Evolutionary conservation across 768 basidiomycete genomes (phyloP).

Genomic region (Suillus alpinus): DNA sequence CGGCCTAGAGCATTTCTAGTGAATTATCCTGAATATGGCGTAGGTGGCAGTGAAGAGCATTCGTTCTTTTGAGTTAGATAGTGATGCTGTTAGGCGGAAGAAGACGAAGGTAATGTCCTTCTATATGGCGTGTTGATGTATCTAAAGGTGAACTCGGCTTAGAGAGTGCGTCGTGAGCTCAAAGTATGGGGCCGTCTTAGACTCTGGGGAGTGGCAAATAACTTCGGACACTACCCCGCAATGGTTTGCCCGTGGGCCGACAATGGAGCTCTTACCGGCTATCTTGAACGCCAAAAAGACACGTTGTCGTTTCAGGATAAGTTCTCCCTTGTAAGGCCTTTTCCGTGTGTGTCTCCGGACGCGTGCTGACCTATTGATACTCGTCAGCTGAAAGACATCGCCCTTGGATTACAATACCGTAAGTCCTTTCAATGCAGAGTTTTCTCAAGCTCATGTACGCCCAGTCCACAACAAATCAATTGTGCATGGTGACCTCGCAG

Average conservation of each 20-base stretch:
- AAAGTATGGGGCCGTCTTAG: slow-evolving; percentile 17
- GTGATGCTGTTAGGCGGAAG: neutral
- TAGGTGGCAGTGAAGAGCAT: slow-evolving; percentile 3
- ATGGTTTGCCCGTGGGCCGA: slow-evolving; percentile 23
- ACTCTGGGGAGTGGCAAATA: slow-evolving; percentile 15
- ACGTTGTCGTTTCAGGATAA: slow-evolving; percentile 8
- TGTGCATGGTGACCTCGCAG: slow-evolving; percentile 6
- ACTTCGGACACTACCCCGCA: slow-evolving; percentile 17
- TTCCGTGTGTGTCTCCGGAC: neutral
- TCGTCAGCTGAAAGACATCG: neutral
- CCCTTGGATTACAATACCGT: too few species aligned
- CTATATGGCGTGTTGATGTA: neutral
- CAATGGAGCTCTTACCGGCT: slow-evolving; percentile 12
- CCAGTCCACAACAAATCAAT: neutral
- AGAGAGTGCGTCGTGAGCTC: slow-evolving; percentile 19
- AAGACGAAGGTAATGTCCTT: neutral
- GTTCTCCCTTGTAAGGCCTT: slow-evolving; percentile 14
- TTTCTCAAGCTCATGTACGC: too few species aligned
- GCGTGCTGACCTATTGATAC: neutral
- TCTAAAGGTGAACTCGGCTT: neutral
- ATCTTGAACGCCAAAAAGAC: slow-evolving; percentile 9
- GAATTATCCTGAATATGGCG: neutral
- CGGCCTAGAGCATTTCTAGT: neutral
- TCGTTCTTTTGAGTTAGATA: neutral
- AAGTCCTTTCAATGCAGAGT: neutral